Evolutionary conservation across 371 early-diverging fungal species (phyloP).

Genomic region (Zychaea mexicana): DNA sequence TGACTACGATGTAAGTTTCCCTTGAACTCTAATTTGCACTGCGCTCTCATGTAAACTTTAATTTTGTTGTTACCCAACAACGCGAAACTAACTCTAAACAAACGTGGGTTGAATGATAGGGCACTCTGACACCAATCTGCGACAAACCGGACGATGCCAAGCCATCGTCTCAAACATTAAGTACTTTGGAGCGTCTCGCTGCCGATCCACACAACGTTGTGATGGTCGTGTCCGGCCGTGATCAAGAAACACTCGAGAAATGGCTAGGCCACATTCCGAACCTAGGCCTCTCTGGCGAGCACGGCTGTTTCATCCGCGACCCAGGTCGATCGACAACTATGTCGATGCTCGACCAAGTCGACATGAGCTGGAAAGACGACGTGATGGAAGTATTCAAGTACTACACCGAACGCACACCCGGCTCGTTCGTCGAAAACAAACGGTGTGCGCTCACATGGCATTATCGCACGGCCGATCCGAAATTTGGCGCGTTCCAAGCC

Average conservation of each 20-base stretch:
- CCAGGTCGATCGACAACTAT: conserved; percentile 78
- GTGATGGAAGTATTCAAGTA: conserved; percentile 89
- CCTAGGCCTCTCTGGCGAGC: conserved; percentile 92
- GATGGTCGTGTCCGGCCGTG: conserved; percentile 92
- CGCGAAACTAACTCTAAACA: too few species aligned
- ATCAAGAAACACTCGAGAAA: conserved; percentile 81
- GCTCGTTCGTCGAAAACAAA: conserved; percentile 85
- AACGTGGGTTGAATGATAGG: conserved; percentile 39
- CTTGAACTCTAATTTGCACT: too few species aligned
- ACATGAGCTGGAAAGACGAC: conserved; percentile 88
- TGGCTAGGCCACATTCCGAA: conserved; percentile 75
- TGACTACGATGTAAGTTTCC: conserved; percentile 79
- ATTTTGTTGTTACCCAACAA: too few species aligned
- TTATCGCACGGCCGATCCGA: conserved; percentile 87
- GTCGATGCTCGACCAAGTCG: conserved; percentile 79
- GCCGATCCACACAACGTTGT: conserved; percentile 80
- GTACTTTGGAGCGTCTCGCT: conserved; percentile 60
- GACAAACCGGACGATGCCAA: conserved; percentile 70
- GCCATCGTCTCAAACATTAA: conserved; percentile 65
- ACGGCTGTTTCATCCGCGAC: conserved; percentile 92
- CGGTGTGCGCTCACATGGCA: conserved; percentile 88
- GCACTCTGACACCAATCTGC: conserved; percentile 80
- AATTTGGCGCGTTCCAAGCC: conserved; percentile 81
- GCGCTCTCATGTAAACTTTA: too few species aligned
- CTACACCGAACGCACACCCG: conserved; percentile 91